Evolutionary conservation across 192 early-diverging fungal species (phyloP).

Genomic region (Linnemannia schmuckeri): DNA sequence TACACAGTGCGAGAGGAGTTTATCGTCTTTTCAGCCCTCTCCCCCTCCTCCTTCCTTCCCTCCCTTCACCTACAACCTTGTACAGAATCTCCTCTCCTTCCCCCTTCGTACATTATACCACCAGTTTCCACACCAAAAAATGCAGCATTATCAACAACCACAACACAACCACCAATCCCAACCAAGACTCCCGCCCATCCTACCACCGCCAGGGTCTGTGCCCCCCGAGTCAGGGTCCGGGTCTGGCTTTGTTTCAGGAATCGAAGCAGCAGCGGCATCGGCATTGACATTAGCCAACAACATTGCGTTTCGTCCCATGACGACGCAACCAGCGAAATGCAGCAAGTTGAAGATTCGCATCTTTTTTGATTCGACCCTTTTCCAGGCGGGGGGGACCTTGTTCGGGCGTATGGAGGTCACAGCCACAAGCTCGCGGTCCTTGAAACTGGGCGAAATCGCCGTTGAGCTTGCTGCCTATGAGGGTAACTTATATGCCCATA

Average conservation of each 20-base stretch:
- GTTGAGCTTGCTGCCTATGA: conserved; percentile 72
- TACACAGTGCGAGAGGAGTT: not conserved
- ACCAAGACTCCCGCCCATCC: conserved; percentile 31
- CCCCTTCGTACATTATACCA: not conserved
- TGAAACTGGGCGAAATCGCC: conserved; percentile 74
- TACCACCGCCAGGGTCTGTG: conserved; percentile 45
- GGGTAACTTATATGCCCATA: conserved; percentile 48
- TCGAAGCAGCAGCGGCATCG: conserved; percentile 47
- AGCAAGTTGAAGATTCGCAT: conserved; percentile 72
- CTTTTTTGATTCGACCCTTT: conserved; percentile 69
- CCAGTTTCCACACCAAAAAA: not conserved
- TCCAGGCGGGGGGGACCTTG: conserved; percentile 68
- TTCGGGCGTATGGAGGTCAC: conserved; percentile 68
- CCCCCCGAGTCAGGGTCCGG: conserved; percentile 30
- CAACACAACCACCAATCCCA: not conserved
- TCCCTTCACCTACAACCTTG: not conserved
- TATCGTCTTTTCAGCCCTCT: not conserved
- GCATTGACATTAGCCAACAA: conserved; percentile 53
- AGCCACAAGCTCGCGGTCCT: conserved; percentile 56
- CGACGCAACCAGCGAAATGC: conserved; percentile 67
- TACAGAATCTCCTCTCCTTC: not conserved
- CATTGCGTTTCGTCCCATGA: conserved; percentile 68
- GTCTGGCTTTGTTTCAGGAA: conserved; percentile 54
- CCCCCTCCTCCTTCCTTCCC: not conserved
- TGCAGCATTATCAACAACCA: not conserved